These are phyloP conservation scores for Chrysoporthe austroafricana DNA, from an alignment of 2,329 filamentous ascomycete species.

Conservation along the genomic window DNA sequence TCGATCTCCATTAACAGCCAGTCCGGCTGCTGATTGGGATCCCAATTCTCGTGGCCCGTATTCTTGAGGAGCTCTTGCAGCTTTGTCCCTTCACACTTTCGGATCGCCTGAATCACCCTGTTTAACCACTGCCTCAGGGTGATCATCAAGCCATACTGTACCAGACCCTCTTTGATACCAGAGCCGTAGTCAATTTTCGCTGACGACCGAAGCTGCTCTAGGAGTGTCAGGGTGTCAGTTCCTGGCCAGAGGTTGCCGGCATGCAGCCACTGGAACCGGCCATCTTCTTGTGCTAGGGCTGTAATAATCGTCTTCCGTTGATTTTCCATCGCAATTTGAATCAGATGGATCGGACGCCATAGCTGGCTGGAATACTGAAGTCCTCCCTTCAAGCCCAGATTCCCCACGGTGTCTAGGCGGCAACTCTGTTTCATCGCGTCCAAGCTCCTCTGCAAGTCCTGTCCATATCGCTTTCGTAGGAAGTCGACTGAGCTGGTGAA, in stretches of 20 bases:
- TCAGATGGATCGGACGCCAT: not conserved
- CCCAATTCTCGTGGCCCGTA: constrained; percentile 60
- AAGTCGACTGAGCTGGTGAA: not conserved
- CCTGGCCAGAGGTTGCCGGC: constrained; percentile 50
- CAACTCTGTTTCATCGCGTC: not conserved
- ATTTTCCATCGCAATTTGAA: not conserved
- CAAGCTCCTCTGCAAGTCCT: not conserved
- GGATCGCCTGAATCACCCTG: constrained; percentile 43
- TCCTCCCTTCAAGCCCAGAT: too few relatives aligned
- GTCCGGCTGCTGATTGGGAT: constrained; percentile 56
- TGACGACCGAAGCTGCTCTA: constrained; percentile 51
- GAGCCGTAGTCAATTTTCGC: constrained; percentile 35
- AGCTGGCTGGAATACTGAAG: not conserved
- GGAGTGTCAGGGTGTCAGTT: constrained; percentile 45
- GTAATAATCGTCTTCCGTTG: not conserved
- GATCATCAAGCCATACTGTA: constrained; percentile 48
- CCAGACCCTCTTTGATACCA: constrained; percentile 44
- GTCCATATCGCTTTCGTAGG: constrained; percentile 5
- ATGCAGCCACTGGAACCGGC: constrained; percentile 43
- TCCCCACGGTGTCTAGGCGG: not conserved
- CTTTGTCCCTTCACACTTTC: constrained; percentile 34
- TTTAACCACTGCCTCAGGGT: constrained; percentile 49
- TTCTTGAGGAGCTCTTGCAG: constrained; percentile 50
- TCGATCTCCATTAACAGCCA: constrained; percentile 72
- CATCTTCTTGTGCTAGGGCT: not conserved